Conservation (phyloP, 78 protist genomes). For the Dictyostelium discoideum region DNA sequence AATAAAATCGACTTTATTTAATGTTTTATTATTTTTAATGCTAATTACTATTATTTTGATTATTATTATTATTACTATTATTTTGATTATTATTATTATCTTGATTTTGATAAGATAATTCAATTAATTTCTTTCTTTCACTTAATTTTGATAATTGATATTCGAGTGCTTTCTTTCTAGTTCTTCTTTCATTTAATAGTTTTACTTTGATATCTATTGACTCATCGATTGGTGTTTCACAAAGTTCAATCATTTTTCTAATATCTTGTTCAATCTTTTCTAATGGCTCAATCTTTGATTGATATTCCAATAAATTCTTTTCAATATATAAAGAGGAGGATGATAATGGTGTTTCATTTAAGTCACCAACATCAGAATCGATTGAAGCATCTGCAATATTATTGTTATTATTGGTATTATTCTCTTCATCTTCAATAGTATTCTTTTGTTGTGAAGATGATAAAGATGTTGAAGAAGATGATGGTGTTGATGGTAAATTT, state of each 20-base stretch:
- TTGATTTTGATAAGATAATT: constrained; percentile 1
- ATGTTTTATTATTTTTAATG: not conserved
- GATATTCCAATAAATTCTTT: not conserved
- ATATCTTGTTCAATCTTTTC: constrained; percentile 20
- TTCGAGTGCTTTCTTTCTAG: constrained; percentile 7
- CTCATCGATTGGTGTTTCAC: constrained; percentile 8
- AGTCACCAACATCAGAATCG: not conserved
- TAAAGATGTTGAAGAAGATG: not conserved
- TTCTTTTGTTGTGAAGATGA: not conserved
- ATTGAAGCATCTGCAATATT: not conserved
- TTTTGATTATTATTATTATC: not conserved
- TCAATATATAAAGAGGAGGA: not conserved
- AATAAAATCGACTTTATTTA: not conserved
- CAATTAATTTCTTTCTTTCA: constrained; percentile 5
- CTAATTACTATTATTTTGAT: not conserved
- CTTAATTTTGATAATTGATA: constrained; percentile 14
- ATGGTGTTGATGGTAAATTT: not conserved
- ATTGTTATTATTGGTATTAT: not conserved
- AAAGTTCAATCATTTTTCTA: not conserved
- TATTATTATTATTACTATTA: not conserved
- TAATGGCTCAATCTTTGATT: not conserved
- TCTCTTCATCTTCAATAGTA: not conserved
- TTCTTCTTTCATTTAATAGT: constrained; percentile 11
- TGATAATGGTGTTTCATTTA: not conserved
- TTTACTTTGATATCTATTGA: not conserved